Percentiles rank a stretch among this genome's conserved stretches.
phyloP scores from a whole-genome alignment of 768 basidiomycete genomes.

The Termitomyces sp. region DNA sequence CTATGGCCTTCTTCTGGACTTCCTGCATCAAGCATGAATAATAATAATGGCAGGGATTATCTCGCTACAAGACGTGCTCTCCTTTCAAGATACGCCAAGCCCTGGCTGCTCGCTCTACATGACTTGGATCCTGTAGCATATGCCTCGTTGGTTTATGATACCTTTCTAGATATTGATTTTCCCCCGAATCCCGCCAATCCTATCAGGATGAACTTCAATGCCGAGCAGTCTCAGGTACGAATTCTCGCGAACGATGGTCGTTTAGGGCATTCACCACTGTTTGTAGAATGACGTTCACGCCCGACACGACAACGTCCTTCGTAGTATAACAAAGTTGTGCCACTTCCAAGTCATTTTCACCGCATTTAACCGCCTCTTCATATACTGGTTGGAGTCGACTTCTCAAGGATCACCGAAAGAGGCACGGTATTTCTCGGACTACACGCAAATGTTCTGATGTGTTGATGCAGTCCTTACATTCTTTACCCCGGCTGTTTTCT shows the following conservation, averaged over 20 bases:
- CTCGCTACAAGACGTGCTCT: conserved; percentile 53
- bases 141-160: conserved; percentile 44
- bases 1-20: conserved; percentile 54
- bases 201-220: not conserved
- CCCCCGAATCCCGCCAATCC: conserved; percentile 8
- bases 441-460: not conserved
- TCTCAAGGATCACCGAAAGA: conserved; percentile 26
- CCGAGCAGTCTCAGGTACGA: conserved; percentile 11
- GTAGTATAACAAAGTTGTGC: conserved; percentile 46
- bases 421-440: conserved; percentile 24
- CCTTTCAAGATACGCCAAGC: conserved; percentile 47
- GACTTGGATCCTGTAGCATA: conserved; percentile 53
- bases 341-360: conserved; percentile 52
- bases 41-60: conserved; percentile 68
- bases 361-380: conserved; percentile 51
- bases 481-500: conserved; percentile 54
- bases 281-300: not conserved
- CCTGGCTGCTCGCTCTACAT: conserved; percentile 70
- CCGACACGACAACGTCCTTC: conserved; percentile 39
- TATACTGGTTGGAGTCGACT: conserved; percentile 51
- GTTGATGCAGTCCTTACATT: conserved; percentile 38
- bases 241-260: not conserved
- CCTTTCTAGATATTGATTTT: conserved; percentile 43
- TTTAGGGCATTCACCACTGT: not conserved
- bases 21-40: conserved; percentile 31